phyloP scores from a whole-genome alignment of 768 basidiomycete genomes.

The Podaxis sp. region DNA sequence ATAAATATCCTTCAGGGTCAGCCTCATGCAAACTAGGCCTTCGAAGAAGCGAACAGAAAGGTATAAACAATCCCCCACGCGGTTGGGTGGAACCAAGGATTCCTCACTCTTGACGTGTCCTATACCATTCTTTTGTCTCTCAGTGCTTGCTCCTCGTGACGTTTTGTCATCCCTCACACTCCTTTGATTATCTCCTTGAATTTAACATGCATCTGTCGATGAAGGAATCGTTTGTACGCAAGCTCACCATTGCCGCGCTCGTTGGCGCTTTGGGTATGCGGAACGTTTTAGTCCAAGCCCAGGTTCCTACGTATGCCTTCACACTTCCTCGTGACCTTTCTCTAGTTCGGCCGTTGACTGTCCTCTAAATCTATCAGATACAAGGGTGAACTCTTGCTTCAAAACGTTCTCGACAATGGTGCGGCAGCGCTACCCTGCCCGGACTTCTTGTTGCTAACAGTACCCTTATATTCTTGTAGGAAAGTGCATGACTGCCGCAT shows the following conservation, averaged over 20 bases:
- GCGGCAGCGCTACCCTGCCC: conserved; percentile 2
- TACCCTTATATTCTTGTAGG: conserved; percentile 20
- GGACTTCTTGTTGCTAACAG: conserved; percentile 1
- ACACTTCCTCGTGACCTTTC: not conserved
- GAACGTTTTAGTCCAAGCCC: conserved; percentile 2
- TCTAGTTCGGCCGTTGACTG: not conserved
- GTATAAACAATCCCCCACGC: not conserved
- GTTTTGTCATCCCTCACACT: not conserved
- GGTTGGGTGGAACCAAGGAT: not conserved
- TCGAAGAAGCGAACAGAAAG: not conserved
- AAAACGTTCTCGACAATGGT: conserved; percentile 41
- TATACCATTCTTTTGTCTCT: not conserved
- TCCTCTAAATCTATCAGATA: conserved; percentile 24
- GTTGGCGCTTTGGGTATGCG: conserved; percentile 3
- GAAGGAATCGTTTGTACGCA: not conserved
- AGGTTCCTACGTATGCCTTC: conserved; percentile 3
- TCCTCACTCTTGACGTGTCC: not conserved
- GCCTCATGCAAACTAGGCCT: not conserved
- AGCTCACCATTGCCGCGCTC: not conserved
- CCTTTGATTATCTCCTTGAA: not conserved
- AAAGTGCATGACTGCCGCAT: conserved; percentile 48
- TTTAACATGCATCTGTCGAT: not conserved
- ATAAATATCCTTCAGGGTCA: not conserved
- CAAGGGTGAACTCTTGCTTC: conserved; percentile 37
- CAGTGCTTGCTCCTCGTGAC: not conserved